Evolutionary conservation across 148 eudicot genomes (phyloP).

Genomic region (Silene uniflora): DNA sequence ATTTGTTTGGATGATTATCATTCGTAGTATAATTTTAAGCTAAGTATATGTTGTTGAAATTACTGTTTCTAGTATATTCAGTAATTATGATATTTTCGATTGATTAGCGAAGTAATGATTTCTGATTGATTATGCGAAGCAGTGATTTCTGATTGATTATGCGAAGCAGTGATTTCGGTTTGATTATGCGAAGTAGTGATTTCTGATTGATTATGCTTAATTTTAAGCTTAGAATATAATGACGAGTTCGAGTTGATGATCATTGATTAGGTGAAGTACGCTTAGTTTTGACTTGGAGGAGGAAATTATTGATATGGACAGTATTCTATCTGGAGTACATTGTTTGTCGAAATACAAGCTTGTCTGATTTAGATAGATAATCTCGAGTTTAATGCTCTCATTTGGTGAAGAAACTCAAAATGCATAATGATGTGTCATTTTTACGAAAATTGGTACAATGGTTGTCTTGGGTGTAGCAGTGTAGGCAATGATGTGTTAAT

Average conservation of each 20-base stretch:
- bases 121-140: neutral
- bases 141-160: no score
- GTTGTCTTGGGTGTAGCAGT: neutral
- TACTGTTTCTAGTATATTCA: no score
- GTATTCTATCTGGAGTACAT: neutral
- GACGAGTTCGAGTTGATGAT: neutral
- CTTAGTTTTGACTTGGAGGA: conserved; percentile 1
- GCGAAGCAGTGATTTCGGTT: neutral
- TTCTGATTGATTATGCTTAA: no score
- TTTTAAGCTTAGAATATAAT: no score
- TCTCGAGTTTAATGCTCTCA: neutral
- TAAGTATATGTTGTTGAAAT: no score
- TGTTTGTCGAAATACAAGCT: no score
- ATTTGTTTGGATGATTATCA: no score
- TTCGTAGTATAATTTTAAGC: no score
- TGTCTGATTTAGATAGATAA: no score
- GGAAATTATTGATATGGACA: neutral
- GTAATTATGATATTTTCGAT: no score
- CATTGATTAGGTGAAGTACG: neutral
- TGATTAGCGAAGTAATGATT: neutral
- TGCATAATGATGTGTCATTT: neutral
- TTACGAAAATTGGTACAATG: neutral
- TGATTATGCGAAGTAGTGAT: neutral
- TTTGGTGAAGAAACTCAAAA: neutral
- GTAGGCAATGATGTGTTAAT: neutral